These are phyloP conservation scores for Fusarium citri DNA, from an alignment of 2,329 filamentous ascomycete genomes.

Conservation along the genomic window DNA sequence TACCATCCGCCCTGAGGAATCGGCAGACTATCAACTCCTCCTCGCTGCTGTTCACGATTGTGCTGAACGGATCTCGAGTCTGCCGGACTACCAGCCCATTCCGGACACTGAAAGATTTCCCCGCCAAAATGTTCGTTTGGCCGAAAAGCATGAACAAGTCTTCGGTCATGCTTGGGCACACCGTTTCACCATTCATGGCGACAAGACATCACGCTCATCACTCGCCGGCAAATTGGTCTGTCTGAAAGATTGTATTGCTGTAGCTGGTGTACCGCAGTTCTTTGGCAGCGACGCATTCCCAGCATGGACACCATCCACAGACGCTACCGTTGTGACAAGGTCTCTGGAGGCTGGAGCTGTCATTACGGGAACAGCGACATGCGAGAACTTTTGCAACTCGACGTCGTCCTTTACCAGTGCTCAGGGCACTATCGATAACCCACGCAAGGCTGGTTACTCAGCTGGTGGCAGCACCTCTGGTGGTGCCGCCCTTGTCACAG, in stretches of 20 bases:
- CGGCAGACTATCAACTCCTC: slow-evolving; percentile 59
- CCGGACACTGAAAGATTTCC: slow-evolving; percentile 58
- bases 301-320: slow-evolving; percentile 63
- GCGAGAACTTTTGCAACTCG: slow-evolving; percentile 65
- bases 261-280: slow-evolving; percentile 65
- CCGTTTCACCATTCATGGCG: slow-evolving; percentile 57
- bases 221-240: slow-evolving; percentile 58
- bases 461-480: slow-evolving; percentile 63
- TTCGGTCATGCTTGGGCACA: slow-evolving; percentile 64
- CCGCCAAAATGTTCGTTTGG: slow-evolving; percentile 57
- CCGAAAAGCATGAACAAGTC: slow-evolving; percentile 53
- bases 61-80: slow-evolving; percentile 56
- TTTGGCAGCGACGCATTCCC: slow-evolving; percentile 62
- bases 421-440: slow-evolving; percentile 61
- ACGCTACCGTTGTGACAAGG: slow-evolving; percentile 65
- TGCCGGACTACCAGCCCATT: slow-evolving; percentile 60
- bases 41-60: slow-evolving; percentile 64
- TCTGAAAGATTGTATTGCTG: slow-evolving; percentile 66
- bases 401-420: slow-evolving; percentile 60
- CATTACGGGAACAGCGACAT: slow-evolving; percentile 62
- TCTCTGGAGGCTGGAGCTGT: slow-evolving; percentile 62
- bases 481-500: slow-evolving; percentile 58
- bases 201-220: slow-evolving; percentile 41
- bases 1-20: slow-evolving; percentile 51
- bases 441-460: slow-evolving; percentile 57